Base-by-base conservation (phyloP, 2,329 filamentous ascomycete genomes). In the Shiraia sp. region DNA sequence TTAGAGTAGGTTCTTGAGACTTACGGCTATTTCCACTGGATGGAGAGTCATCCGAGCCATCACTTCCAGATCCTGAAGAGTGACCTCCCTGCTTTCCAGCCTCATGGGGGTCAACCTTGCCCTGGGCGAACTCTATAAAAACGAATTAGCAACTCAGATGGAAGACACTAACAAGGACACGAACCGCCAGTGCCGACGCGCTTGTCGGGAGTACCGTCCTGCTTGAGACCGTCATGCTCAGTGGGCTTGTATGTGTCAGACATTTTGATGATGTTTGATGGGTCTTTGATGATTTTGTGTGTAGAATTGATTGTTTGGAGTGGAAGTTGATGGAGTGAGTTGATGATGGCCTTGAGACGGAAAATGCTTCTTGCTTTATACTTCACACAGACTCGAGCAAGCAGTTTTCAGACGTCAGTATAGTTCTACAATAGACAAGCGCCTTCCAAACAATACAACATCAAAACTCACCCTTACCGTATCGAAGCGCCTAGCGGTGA, bases 71-170 rank as follows among this genome's bases (percentile, higher is more conserved):
- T 10, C 47, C 47, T 1, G 47, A 45, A 13, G 43, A 38, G 17
- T 41, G 30, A 9, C 47, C 47, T 23, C 47, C 47, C 32, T 47
- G 38, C 40, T 51, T 45, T 25, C 47, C 47, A 10, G 47, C 47
- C 47, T 51, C 47, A 40, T 45, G 40, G 16, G 47, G 47, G 10
- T 51, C 44, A 19, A 51, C 47, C 35, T 51, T 51, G 33, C 47
- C 47, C 29, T 51, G 47, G 10, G 47, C 47, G 32, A 51, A 51
- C 35, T 51, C 47, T 49, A 12, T 4, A 22, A 22, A 8, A 5
- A 22, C 4, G 4, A 13, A 2, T 13, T 12, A 13, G n/a, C 12
- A 29, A 15, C n/a, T 7, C n/a, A n/a, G 4, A 7, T 14, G 14
- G 10, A 14, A 32, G 10, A 10, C 10, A 14, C 10, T 10, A 10